Percentiles rank a stretch among this genome's conserved stretches.
Conservation (phyloP, 495 filamentous ascomycete genomes). For the Ascobolus immersus region DNA sequence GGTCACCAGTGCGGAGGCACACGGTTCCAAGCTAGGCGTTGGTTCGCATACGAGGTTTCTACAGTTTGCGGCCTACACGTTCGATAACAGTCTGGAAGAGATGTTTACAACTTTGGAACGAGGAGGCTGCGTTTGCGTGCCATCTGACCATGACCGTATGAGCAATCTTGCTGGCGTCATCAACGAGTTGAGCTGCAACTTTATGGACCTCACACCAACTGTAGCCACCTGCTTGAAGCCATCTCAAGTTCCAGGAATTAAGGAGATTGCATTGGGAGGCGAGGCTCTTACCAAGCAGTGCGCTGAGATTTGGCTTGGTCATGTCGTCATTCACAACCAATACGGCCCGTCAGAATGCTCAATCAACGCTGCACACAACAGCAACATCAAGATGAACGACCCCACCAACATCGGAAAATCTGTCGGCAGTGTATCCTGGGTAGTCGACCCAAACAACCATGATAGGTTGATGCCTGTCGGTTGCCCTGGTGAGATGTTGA, state of each 20-base stretch:
- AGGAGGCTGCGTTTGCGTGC: conserved; percentile 46
- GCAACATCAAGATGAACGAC: too few species aligned
- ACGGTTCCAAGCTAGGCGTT: conserved; percentile 42
- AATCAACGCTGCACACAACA: conserved; percentile 15
- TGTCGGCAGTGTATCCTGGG: conserved; percentile 23
- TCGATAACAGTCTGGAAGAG: conserved; percentile 25
- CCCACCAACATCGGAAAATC: conserved; percentile 25
- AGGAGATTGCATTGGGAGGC: conserved; percentile 21
- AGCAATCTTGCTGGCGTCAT: conserved; percentile 15
- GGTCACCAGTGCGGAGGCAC: conserved; percentile 51
- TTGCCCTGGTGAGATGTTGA: conserved; percentile 24
- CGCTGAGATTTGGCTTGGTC: conserved; percentile 13
- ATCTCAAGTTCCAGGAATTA: conserved; percentile 18
- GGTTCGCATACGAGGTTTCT: conserved; percentile 12
- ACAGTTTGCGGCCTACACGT: neutral
- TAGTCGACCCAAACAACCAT: conserved; percentile 22
- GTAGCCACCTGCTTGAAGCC: conserved; percentile 25
- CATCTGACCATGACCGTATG: conserved; percentile 36
- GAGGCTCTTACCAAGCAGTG: conserved; percentile 14
- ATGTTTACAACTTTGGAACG: conserved; percentile 54
- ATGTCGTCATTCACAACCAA: conserved; percentile 6
- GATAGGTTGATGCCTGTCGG: conserved; percentile 25
- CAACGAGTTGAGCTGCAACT: conserved; percentile 7
- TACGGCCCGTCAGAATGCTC: conserved; percentile 19
- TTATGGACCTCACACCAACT: conserved; percentile 24